A percentile compares a stretch with the other conserved stretches of the same genome.
These are phyloP conservation scores for Lasiodiplodia sp. DNA, from an alignment of 2,329 filamentous ascomycete genomes.

Conservation along the genomic window DNA sequence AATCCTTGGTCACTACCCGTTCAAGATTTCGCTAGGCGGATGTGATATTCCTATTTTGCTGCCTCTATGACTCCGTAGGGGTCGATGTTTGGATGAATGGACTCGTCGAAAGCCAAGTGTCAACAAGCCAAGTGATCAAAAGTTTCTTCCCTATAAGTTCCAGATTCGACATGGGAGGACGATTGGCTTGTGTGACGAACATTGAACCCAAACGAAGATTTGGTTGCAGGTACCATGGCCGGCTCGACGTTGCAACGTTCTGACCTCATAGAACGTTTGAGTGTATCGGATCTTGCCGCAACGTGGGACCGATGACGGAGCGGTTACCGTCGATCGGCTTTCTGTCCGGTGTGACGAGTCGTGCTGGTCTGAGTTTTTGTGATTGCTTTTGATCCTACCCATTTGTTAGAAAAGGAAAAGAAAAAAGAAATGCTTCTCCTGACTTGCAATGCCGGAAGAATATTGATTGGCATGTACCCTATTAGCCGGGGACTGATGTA, in stretches of 20 bases:
- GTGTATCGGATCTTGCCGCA: not conserved
- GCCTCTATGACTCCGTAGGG: no score
- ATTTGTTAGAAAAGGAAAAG: not conserved
- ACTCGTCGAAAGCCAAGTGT: no score
- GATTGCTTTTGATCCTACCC: not conserved
- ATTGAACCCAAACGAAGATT: not conserved
- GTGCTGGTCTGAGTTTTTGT: not conserved
- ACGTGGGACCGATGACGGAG: not conserved
- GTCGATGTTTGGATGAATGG: no score
- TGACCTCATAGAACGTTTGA: not conserved
- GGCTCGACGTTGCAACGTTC: not conserved
- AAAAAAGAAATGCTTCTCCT: not conserved
- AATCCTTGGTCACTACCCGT: not conserved
- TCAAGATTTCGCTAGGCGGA: not conserved
- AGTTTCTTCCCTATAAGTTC: no score
- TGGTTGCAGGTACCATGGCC: not conserved
- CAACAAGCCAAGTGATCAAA: no score
- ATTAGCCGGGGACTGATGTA: not conserved
- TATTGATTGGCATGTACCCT: not conserved
- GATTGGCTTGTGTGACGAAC: not conserved
- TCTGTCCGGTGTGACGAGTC: not conserved
- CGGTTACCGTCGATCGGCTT: not conserved
- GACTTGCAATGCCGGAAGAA: not conserved
- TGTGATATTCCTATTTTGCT: no score
- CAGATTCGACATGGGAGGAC: not conserved